Base-by-base conservation (phyloP, 352 stramenopile genomes). In the Globisporangium megalacanthum region DNA sequence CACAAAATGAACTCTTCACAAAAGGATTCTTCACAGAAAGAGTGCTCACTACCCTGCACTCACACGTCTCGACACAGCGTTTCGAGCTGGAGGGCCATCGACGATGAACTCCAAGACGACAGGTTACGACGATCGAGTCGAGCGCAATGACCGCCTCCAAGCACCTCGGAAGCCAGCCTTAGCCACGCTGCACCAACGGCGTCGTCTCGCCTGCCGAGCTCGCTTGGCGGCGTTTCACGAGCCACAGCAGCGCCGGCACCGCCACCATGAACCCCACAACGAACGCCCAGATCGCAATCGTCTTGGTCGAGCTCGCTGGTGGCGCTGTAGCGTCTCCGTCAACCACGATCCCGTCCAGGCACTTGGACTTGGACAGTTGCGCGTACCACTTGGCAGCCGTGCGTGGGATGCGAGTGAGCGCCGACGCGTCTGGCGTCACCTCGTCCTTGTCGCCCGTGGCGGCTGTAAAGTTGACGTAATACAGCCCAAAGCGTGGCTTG, bases 141-240 rank as follows among this genome's bases (percentile, higher is more conserved):
- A 61, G 22, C 92, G 82, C 77, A 78, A 94, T 60, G 87, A 96
- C 25, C 60, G 71, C 83, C 1, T 88, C 78, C 53, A 95, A 95
- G 67, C 84, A 95, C 74, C 25, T 29, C 1, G 25, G 25, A 29
- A 29, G 25, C 35, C 35, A 39, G 7, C 6, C 35, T 5, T 39
- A 39, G 10, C 35, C 35, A 39, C 50, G 37, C 19, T 47, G 50
- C 33, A 55, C 33, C 10, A 55, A 33, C 35, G 50, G 50, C 6
- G 50, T 46, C 11, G 29, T 22, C 15, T 55, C 50, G 6, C 35
- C 36, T 2, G 46, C 50, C 49, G 54, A 66, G 29, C 36, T 52
- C 37, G 35, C 35, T 13, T 56, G 57, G 47, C 66, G 47, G 36
- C 60, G 56, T 52, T 49, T 59, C 42, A 68, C 37, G 33, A 58